Percentiles rank a stretch among this genome's conserved stretches.
These are phyloP conservation scores for Colletotrichum euphorbiae DNA, from an alignment of 2,329 filamentous ascomycete species.

Conservation along the genomic window DNA sequence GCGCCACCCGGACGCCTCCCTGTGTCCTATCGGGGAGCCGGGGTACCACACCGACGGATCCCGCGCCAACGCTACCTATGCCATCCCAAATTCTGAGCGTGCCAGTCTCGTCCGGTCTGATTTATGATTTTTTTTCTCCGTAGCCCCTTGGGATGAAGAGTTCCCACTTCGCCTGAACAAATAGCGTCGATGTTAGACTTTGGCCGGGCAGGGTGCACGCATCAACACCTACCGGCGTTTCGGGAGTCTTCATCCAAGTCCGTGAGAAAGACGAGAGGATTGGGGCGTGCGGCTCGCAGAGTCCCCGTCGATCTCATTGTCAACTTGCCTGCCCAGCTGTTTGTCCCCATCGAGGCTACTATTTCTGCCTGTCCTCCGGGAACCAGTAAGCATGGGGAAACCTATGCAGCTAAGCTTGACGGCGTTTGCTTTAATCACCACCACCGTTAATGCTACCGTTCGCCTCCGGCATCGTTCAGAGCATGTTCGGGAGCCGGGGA, in stretches of 20 bases:
- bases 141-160: background rate
- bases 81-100: constrained; percentile 3
- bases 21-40: constrained; percentile 11
- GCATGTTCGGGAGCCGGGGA: background rate
- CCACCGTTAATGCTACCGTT: background rate
- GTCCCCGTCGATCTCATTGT: background rate
- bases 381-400: background rate
- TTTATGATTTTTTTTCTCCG: constrained; percentile 5
- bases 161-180: constrained; percentile 5
- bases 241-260: background rate
- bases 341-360: background rate
- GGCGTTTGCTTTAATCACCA: constrained; percentile 21
- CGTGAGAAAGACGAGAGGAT: background rate
- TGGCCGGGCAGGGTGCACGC: constrained; percentile 33
- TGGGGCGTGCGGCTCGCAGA: background rate
- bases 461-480: constrained; percentile 3
- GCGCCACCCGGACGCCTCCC: background rate
- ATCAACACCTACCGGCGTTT: background rate
- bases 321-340: constrained; percentile 5
- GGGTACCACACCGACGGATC: constrained; percentile 26
- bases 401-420: background rate
- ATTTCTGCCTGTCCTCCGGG: background rate
- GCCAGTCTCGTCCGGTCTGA: constrained; percentile 7
- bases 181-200: constrained; percentile 25
- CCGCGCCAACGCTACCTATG: background rate